Evolutionary conservation across 306 rosid species (phyloP).

Genomic region (Albizia julibrissin): DNA sequence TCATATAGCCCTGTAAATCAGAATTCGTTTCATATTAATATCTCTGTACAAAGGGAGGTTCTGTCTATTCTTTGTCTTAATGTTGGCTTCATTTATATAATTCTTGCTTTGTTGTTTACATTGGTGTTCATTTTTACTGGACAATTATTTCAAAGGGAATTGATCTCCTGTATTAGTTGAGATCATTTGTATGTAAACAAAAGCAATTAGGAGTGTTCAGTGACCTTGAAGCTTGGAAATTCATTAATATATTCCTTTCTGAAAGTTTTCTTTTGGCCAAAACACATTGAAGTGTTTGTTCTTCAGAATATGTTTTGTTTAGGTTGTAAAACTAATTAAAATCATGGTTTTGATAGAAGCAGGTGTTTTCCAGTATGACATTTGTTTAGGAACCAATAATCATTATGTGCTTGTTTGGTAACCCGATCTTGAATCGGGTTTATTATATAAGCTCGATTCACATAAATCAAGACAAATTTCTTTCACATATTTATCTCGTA

Average conservation of each 20-base stretch:
- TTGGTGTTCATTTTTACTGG: conserved; percentile 28
- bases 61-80: conserved; percentile 51
- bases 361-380: neutral
- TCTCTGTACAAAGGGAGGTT: conserved; percentile 58
- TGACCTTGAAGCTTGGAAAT: neutral
- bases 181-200: conserved; percentile 24
- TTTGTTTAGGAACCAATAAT: neutral
- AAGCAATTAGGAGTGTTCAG: conserved; percentile 15
- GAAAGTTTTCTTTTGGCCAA: neutral
- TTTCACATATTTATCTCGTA: no score
- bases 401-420: no score
- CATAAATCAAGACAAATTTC: no score
- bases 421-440: no score
- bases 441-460: no score
- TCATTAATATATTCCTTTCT: neutral
- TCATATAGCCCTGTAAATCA: conserved; percentile 79
- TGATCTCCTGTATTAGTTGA: conserved; percentile 24
- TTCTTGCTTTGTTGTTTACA: conserved; percentile 30
- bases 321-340: neutral
- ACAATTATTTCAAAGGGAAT: conserved; percentile 26
- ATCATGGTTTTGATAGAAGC: neutral
- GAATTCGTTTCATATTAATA: conserved; percentile 59
- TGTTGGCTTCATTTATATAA: conserved; percentile 41
- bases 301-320: neutral
- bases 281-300: neutral